Percentiles rank a stretch among this genome's conserved stretches.
Evolutionary conservation across 208 protist genomes (phyloP).

Genomic region (Crithidia bombi): DNA sequence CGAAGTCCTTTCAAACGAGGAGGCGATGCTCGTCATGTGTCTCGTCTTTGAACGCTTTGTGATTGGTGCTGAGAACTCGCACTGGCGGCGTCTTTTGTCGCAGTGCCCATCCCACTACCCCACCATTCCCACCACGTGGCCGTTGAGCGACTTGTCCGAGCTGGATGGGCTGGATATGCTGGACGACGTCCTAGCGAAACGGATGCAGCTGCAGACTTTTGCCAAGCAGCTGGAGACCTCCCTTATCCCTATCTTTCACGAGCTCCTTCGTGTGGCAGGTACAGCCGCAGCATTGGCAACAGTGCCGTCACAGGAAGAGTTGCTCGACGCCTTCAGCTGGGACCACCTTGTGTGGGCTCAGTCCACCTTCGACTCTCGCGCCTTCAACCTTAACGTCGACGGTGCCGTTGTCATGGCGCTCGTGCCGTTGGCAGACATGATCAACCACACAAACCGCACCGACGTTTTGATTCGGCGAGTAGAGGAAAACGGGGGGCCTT

Average conservation of each 20-base stretch:
- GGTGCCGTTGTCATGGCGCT: constrained; percentile 66
- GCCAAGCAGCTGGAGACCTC: constrained; percentile 38
- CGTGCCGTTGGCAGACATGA: constrained; percentile 88
- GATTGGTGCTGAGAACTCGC: constrained; percentile 45
- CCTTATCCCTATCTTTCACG: constrained; percentile 48
- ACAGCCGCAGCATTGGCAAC: neutral
- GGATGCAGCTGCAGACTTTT: constrained; percentile 53
- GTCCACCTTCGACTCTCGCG: constrained; percentile 89
- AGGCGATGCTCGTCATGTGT: constrained; percentile 79
- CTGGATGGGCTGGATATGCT: constrained; percentile 82
- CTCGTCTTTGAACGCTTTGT: constrained; percentile 82
- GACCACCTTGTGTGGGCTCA: constrained; percentile 80
- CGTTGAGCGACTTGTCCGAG: constrained; percentile 62
- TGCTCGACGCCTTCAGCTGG: constrained; percentile 48
- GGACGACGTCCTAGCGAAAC: constrained; percentile 76
- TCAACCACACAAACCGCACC: constrained; percentile 85
- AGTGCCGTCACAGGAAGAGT: constrained; percentile 17
- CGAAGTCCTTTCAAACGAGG: constrained; percentile 56
- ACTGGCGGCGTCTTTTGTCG: constrained; percentile 66
- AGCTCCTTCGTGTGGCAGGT: constrained; percentile 18
- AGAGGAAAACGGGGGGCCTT: constrained; percentile 65
- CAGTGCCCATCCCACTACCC: constrained; percentile 72
- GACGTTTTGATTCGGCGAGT: constrained; percentile 85
- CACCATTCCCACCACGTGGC: constrained; percentile 77
- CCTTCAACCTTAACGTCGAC: constrained; percentile 90